A percentile compares a stretch with the other conserved stretches of the same genome.
Evolutionary conservation across 2,329 filamentous ascomycete species (phyloP).

Genomic region (Neopestalotiopsis sp.): DNA sequence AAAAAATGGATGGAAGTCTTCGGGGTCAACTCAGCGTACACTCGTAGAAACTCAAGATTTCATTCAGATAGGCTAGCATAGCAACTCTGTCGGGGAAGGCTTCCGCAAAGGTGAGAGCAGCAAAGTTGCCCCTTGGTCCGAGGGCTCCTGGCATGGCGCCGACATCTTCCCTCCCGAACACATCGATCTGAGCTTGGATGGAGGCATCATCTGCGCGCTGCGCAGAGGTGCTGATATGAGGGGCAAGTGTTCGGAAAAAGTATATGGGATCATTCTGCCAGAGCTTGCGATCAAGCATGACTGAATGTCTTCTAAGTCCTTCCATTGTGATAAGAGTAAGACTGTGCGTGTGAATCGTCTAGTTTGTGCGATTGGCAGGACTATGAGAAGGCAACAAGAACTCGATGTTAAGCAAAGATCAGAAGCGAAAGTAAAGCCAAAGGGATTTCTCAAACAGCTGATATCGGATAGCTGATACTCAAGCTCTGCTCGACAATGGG

Average conservation of each 20-base stretch:
- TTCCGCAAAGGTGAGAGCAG: slow-evolving; percentile 1
- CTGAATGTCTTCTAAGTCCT: background rate
- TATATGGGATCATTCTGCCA: slow-evolving; percentile 7
- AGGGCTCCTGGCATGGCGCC: slow-evolving; percentile 7
- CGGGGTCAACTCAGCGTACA: background rate
- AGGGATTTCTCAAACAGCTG: background rate
- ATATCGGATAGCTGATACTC: background rate
- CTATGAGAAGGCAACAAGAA: background rate
- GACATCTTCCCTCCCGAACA: background rate
- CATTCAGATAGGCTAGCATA: slow-evolving; percentile 5
- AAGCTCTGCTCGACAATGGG: background rate
- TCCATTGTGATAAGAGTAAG: background rate
- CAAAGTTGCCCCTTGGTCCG: slow-evolving; percentile 7
- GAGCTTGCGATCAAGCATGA: background rate
- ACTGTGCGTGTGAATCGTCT: background rate
- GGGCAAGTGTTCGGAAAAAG: slow-evolving; percentile 2
- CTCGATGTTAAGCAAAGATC: background rate
- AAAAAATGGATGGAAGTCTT: too few species aligned
- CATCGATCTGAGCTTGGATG: slow-evolving; percentile 6
- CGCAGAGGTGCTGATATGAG: slow-evolving; percentile 3
- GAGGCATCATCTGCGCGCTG: slow-evolving; percentile 8
- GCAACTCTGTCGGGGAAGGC: slow-evolving; percentile 5
- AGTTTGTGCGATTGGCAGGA: background rate
- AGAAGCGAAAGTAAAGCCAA: background rate
- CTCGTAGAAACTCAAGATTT: slow-evolving; percentile 8